phyloP scores from a whole-genome alignment of 2,329 filamentous ascomycete species.

The Aspergillus aculeatus region DNA sequence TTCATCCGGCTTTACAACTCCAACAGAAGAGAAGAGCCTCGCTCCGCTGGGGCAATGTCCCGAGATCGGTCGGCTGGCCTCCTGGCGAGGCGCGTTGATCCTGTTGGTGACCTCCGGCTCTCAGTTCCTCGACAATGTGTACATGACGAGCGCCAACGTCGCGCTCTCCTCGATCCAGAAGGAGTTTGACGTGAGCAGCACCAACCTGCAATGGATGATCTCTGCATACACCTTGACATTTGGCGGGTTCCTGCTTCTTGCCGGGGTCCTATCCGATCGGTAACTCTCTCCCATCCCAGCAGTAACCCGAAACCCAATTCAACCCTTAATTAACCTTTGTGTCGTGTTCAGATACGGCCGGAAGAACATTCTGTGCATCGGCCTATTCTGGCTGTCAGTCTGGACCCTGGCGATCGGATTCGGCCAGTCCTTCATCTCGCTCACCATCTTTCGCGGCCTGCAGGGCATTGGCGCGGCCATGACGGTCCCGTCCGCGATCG shows the following conservation, averaged over 20 bases:
- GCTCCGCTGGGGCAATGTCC: conserved; percentile 24
- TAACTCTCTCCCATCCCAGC: conserved; percentile 10
- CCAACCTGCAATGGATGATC: conserved; percentile 44
- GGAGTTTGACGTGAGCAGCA: conserved; percentile 36
- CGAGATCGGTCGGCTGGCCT: conserved; percentile 37
- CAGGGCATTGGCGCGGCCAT: conserved; percentile 50
- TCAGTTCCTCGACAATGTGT: conserved; percentile 47
- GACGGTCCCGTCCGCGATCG: conserved; percentile 49
- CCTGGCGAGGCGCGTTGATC: conserved; percentile 41
- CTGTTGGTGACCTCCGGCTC: conserved; percentile 44
- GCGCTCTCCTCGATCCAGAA: conserved; percentile 43
- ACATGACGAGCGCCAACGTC: conserved; percentile 46
- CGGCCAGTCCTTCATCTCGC: conserved; percentile 42
- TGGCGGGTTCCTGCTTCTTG: conserved; percentile 36
- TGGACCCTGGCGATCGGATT: conserved; percentile 42
- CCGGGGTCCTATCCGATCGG: conserved; percentile 37
- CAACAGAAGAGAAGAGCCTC: conserved; percentile 19
- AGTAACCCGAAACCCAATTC: background rate
- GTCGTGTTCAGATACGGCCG: conserved; percentile 32
- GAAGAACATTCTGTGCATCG: conserved; percentile 40
- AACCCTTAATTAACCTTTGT: background rate
- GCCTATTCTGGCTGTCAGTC: conserved; percentile 36
- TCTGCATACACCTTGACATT: conserved; percentile 44
- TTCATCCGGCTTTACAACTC: conserved; percentile 17
- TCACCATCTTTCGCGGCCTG: conserved; percentile 43